phyloP scores from a whole-genome alignment of 768 basidiomycete species.

The Lactarius tabidus region DNA sequence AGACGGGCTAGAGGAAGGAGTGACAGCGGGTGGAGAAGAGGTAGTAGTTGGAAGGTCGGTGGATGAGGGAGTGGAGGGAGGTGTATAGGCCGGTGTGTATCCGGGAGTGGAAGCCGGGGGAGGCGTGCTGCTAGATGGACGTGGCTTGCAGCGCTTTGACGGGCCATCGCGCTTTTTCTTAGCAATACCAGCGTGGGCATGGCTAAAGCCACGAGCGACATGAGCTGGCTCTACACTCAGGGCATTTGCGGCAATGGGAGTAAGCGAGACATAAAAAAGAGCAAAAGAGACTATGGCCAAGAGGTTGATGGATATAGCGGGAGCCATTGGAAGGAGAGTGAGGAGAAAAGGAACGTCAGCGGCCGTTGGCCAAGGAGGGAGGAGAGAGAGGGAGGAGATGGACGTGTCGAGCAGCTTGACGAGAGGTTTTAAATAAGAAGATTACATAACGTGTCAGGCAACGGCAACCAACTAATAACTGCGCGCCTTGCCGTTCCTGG shows the following conservation, averaged over 20 bases:
- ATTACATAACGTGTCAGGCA: slow-evolving; percentile 8
- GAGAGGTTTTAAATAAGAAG: not conserved
- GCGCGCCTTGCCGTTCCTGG: not conserved
- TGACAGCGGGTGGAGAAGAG: too few relatives aligned
- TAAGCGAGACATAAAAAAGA: slow-evolving; percentile 49
- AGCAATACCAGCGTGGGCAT: slow-evolving; percentile 43
- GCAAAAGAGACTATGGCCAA: slow-evolving; percentile 57
- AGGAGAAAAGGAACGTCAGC: slow-evolving; percentile 3
- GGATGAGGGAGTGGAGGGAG: slow-evolving; percentile 6
- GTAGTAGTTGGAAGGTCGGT: too few relatives aligned
- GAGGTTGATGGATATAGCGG: slow-evolving; percentile 51
- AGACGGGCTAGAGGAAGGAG: slow-evolving; percentile 14
- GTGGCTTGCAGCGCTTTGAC: slow-evolving; percentile 54
- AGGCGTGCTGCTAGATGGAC: slow-evolving; percentile 30
- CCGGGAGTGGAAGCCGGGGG: too few relatives aligned
- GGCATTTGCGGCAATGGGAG: slow-evolving; percentile 46
- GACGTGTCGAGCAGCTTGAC: not conserved
- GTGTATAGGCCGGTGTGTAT: too few relatives aligned
- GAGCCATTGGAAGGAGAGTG: slow-evolving; percentile 38
- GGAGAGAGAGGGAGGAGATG: not conserved
- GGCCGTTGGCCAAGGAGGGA: slow-evolving; percentile 5
- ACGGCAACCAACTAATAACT: not conserved
- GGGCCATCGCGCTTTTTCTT: slow-evolving; percentile 46
- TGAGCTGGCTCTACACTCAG: slow-evolving; percentile 41
- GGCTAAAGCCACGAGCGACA: slow-evolving; percentile 43